Conservation (phyloP, 495 filamentous ascomycete genomes). For the Lepidopterella palustris region DNA sequence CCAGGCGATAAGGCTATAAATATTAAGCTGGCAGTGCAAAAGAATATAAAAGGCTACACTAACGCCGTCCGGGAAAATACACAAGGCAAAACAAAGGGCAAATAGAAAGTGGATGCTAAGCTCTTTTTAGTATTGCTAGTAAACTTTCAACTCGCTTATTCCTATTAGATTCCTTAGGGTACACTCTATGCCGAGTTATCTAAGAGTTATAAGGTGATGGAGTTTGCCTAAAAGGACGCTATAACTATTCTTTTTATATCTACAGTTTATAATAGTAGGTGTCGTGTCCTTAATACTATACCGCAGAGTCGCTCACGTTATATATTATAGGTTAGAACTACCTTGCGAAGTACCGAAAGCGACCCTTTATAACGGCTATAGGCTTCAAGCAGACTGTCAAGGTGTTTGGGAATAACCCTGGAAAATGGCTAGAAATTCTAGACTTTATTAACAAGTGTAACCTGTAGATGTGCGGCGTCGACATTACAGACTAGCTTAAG, state of each 20-base stretch:
- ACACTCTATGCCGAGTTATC: background rate
- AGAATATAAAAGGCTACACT: background rate
- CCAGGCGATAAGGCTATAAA: background rate
- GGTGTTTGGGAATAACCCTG: background rate
- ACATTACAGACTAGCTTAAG: background rate
- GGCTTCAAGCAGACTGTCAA: too few species aligned
- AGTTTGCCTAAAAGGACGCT: background rate
- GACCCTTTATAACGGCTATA: background rate
- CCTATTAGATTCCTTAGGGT: background rate
- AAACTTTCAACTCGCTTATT: background rate
- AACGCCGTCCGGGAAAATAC: too few species aligned
- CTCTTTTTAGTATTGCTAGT: background rate
- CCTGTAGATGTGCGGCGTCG: background rate
- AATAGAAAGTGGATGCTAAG: background rate
- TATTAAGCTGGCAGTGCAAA: background rate
- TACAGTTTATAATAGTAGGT: background rate
- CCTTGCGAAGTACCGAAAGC: background rate
- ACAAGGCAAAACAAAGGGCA: too few species aligned
- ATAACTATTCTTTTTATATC: background rate
- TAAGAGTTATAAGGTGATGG: background rate
- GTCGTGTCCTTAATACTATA: background rate
- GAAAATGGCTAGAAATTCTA: background rate
- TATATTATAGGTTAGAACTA: background rate
- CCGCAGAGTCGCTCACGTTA: background rate
- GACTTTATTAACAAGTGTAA: background rate